phyloP scores from a whole-genome alignment of 108 stramenopile genomes.

The Skeletonema costatum region DNA sequence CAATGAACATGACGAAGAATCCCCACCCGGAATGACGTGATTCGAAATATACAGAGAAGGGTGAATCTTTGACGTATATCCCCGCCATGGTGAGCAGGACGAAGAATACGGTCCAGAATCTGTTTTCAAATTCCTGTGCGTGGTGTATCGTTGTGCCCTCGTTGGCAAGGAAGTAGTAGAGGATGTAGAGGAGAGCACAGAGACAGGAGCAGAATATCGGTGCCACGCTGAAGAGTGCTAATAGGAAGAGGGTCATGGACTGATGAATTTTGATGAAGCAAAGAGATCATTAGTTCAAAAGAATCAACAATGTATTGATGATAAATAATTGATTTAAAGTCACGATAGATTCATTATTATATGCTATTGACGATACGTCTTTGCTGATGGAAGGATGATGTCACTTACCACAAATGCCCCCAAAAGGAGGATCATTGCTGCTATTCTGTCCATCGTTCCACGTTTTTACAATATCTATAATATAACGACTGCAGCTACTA shows the following conservation, averaged over 20 bases:
- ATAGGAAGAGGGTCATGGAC: conserved; percentile 60
- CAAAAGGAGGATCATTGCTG: conserved; percentile 82
- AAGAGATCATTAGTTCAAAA: conserved; percentile 6
- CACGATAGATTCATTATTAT: not conserved
- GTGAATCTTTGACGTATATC: conserved; percentile 88
- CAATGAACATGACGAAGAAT: conserved; percentile 63
- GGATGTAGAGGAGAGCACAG: conserved; percentile 70
- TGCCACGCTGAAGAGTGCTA: conserved; percentile 80
- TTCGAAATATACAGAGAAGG: conserved; percentile 66
- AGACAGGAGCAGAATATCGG: conserved; percentile 82
- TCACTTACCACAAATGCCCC: conserved; percentile 75
- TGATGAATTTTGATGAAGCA: conserved; percentile 5
- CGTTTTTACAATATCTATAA: not conserved
- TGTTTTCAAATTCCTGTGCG: conserved; percentile 93
- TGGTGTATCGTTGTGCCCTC: conserved; percentile 81
- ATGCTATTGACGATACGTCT: not conserved
- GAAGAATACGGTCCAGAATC: conserved; percentile 93
- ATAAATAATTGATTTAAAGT: not conserved
- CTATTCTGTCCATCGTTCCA: conserved; percentile 81
- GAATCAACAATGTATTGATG: not conserved
- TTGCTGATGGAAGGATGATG: not conserved
- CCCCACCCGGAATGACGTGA: conserved; percentile 61
- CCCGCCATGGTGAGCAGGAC: conserved; percentile 73
- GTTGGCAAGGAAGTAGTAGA: conserved; percentile 85
- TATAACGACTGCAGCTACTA: not conserved